Conservation (phyloP, 495 filamentous ascomycete genomes). For the Neurospora pannonica region DNA sequence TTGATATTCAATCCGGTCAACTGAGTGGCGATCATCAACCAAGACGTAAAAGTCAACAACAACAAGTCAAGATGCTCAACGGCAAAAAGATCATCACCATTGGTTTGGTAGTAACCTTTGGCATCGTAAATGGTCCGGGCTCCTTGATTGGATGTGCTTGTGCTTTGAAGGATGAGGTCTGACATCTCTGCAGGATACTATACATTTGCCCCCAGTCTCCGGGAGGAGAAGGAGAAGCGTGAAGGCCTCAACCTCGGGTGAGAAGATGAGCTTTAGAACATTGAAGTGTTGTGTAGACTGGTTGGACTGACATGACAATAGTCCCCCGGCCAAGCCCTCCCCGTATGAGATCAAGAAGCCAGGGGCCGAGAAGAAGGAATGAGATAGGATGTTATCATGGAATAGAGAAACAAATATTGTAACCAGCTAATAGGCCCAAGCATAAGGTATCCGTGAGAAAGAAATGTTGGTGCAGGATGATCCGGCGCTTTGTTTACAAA, state of each 20-base stretch:
- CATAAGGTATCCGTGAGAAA: not conserved
- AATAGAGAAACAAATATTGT: not conserved
- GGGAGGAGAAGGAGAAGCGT: conserved; percentile 24
- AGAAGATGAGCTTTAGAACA: not conserved
- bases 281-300: not conserved
- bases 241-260: conserved; percentile 10
- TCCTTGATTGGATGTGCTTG: not conserved
- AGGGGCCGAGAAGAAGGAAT: not conserved
- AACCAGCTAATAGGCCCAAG: not conserved
- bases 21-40: not conserved
- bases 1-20: not conserved
- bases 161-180: not conserved
- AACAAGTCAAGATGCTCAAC: conserved; percentile 9
- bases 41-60: not conserved
- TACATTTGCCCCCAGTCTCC: conserved; percentile 31
- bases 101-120: conserved; percentile 12
- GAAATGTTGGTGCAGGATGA: not conserved
- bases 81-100: conserved; percentile 14
- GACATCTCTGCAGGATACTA: conserved; percentile 29
- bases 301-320: not conserved
- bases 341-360: not conserved
- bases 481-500: not conserved
- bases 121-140: conserved; percentile 18
- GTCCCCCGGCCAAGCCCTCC: not conserved
- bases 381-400: not conserved